A percentile compares a stretch with the other conserved stretches of the same genome.
Conservation (phyloP, 306 rosid genomes). For the Echinosophora koreensis region DNA sequence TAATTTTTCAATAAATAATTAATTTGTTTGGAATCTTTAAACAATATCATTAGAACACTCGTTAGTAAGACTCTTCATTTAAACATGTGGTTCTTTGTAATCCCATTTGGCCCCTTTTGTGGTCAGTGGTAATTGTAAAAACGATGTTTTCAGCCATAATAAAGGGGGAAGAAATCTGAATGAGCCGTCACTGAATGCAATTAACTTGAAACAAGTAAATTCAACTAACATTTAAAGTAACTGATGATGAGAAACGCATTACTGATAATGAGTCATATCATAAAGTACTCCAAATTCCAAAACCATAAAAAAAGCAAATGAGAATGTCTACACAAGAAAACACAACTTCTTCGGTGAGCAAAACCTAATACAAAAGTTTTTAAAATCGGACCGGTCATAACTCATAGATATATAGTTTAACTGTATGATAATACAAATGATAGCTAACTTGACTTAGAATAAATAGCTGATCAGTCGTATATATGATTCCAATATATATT, state of each 20-base stretch:
- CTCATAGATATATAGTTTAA: not conserved
- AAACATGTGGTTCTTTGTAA: not conserved
- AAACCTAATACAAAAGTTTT: slow-evolving; percentile 12
- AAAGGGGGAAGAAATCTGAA: not conserved
- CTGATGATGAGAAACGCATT: not conserved
- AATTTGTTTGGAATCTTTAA: too few relatives aligned
- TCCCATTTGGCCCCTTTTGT: not conserved
- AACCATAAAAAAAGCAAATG: slow-evolving; percentile 19
- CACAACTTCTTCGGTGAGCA: not conserved
- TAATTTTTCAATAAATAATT: too few relatives aligned
- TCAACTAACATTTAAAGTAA: slow-evolving; percentile 13
- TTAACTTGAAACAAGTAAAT: not conserved
- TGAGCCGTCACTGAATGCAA: not conserved
- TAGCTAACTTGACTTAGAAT: slow-evolving; percentile 19
- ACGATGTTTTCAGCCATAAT: not conserved
- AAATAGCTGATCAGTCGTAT: not conserved
- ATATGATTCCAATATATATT: slow-evolving; percentile 3
- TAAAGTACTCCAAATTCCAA: not conserved
- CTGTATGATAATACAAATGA: slow-evolving; percentile 7
- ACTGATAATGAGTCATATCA: slow-evolving; percentile 25
- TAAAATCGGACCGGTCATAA: not conserved
- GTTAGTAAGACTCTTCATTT: too few relatives aligned
- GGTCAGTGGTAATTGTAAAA: not conserved
- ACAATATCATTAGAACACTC: too few relatives aligned
- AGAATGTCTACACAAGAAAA: slow-evolving; percentile 9